Base-by-base conservation (phyloP, 495 filamentous ascomycete genomes). In the Hyaloscypha variabilis region DNA sequence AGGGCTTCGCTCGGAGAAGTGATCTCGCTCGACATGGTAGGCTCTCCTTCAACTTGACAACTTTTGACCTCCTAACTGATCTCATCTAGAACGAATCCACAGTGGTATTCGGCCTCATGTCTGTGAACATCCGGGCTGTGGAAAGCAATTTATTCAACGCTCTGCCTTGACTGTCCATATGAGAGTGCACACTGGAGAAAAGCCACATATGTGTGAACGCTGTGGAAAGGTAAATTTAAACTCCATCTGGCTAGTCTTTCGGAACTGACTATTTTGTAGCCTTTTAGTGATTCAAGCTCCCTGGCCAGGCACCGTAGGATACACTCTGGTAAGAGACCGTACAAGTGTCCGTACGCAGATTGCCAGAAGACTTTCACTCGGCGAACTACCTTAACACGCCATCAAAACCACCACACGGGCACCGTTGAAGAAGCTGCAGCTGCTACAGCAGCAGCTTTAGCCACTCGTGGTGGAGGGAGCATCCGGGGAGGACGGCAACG, bases 281-380 rank as follows among this genome's bases (percentile, higher is more conserved):
- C 94, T n/a, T 99, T 99, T 72, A 97, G 94, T 73, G 95, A 99
- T 76, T 97, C 94, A 21, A 97, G 94, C 71, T 98, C 95, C 10
- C 79, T 99, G 39, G 95, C 95, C 23, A 84, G 95, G 42, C 95
- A 99, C 79, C 89, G 95, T 28, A 86, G 95, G 30, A 99, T 97
- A 66, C 95, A 99, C 72, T 96, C 92, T 25, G 95, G 95, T 25
- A 97, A 96, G 74, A 87, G 95, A 42, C 95, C 95, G 2, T 99
- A 98, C 80, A 96, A 97, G 74, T 99, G 95, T 76, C 94, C 94
- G 1, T 99, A 94, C 71, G 93, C 92, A 17, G 93, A 98, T 72
- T 99, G 95, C 76, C 93, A 97, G 74, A 99, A 99, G 83, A 99
- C 96, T 0, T 99, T 99, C 74, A 99, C 95, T 2, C 88, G 95